Percentiles rank a stretch among this genome's conserved stretches.
Conservation (phyloP, 2,329 filamentous ascomycete species). For the Aspergillus sp. region DNA sequence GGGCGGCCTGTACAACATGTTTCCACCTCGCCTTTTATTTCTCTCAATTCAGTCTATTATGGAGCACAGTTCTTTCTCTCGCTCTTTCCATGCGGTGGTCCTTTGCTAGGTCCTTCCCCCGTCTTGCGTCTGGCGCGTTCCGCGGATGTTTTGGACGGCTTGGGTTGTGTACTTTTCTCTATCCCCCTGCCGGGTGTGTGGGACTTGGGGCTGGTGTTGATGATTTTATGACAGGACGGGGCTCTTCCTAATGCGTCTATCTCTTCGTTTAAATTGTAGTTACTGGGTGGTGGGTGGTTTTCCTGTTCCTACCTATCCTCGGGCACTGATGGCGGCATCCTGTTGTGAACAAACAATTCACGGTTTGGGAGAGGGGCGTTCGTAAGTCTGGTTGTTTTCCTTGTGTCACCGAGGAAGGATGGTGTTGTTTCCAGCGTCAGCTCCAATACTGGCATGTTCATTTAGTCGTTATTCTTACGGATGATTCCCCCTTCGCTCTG, state of each 20-base stretch:
- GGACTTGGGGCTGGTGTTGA: neutral
- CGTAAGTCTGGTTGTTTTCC: slow-evolving; percentile 15
- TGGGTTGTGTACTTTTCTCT: slow-evolving; percentile 7
- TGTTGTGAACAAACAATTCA: neutral
- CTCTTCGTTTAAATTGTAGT: slow-evolving; percentile 25
- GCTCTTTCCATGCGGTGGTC: slow-evolving; percentile 13
- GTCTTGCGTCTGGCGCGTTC: slow-evolving; percentile 7
- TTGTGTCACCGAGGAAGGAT: slow-evolving; percentile 5
- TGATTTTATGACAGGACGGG: slow-evolving; percentile 4
- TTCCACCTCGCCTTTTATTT: slow-evolving; percentile 22
- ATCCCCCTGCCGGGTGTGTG: slow-evolving; percentile 11
- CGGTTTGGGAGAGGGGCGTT: slow-evolving; percentile 7
- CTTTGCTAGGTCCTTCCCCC: slow-evolving; percentile 8
- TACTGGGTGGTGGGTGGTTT: slow-evolving; percentile 16
- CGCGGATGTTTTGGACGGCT: neutral
- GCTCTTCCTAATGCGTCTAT: slow-evolving; percentile 13
- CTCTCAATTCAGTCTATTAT: slow-evolving; percentile 24
- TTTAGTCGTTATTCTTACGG: slow-evolving; percentile 21
- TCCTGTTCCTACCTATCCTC: slow-evolving; percentile 9
- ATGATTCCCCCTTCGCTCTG: slow-evolving; percentile 33
- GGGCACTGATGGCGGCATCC: slow-evolving; percentile 15
- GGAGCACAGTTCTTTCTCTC: slow-evolving; percentile 20
- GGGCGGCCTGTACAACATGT: slow-evolving; percentile 40
- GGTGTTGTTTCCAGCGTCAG: slow-evolving; percentile 4
- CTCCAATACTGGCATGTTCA: slow-evolving; percentile 9